These are phyloP conservation scores for Silybum marianum DNA, from an alignment of 129 eudicot species.

Conservation along the genomic window DNA sequence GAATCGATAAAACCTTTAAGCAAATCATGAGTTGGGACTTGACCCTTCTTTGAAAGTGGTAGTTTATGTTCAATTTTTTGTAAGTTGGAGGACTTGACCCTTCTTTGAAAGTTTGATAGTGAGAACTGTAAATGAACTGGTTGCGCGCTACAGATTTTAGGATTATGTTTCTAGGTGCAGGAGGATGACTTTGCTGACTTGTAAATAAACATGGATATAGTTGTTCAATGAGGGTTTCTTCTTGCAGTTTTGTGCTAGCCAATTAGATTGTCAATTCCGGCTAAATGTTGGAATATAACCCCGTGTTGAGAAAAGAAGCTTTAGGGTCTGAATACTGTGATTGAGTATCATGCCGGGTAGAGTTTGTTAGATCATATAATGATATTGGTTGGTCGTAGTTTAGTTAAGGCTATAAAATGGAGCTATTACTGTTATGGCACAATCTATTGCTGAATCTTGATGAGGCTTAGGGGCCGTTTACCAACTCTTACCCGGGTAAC, in stretches of 20 bases:
- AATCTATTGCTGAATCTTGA: not conserved
- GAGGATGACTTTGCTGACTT: not conserved
- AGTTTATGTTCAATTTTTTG: not conserved
- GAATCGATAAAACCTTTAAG: not conserved
- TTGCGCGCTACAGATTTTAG: not conserved
- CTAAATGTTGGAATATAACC: not conserved
- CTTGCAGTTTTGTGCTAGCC: not conserved
- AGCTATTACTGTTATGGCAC: not conserved
- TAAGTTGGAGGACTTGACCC: not conserved
- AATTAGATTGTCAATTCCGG: not conserved
- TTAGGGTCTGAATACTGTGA: not conserved
- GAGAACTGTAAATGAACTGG: not conserved
- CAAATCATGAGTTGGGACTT: not conserved
- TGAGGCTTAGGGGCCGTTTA: no score
- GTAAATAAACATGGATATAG: not conserved
- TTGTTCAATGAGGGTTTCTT: not conserved
- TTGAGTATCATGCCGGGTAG: not conserved
- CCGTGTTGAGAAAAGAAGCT: not conserved
- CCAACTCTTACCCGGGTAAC: no score
- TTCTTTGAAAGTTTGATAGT: not conserved
- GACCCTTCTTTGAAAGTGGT: no score
- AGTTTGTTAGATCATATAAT: not conserved
- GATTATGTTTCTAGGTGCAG: not conserved
- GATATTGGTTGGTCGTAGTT: not conserved
- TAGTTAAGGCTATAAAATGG: not conserved